Conservation (phyloP, 495 filamentous ascomycete genomes). For the Penicillium silybi region DNA sequence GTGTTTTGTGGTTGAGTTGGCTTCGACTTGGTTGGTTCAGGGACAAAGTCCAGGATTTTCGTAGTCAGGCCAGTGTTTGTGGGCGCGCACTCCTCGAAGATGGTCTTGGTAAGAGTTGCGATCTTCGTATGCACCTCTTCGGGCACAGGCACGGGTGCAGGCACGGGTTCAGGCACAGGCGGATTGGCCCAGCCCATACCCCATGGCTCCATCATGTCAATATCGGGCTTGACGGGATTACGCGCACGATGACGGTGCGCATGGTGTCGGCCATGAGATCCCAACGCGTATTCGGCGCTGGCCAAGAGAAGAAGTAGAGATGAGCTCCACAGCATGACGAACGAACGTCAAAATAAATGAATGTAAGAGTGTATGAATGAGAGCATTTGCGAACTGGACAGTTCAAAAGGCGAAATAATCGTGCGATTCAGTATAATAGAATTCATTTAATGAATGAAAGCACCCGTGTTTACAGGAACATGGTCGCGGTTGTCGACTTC, state of each 20-base stretch:
- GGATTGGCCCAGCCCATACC: slow-evolving; percentile 5
- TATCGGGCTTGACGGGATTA: slow-evolving; percentile 7
- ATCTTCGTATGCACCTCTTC: slow-evolving; percentile 19
- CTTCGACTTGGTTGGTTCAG: not conserved
- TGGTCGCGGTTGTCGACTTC: slow-evolving; percentile 7
- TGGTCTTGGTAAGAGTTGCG: slow-evolving; percentile 26
- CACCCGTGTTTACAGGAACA: not conserved
- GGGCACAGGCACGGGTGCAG: not conserved
- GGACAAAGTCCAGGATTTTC: not conserved
- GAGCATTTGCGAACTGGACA: not conserved
- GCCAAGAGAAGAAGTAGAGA: slow-evolving; percentile 19
- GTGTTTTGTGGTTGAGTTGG: not conserved
- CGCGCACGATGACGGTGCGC: slow-evolving; percentile 11
- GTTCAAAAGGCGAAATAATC: not conserved
- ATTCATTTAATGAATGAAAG: not conserved
- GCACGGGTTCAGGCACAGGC: too few species aligned
- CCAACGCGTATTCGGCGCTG: slow-evolving; percentile 18
- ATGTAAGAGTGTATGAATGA: not conserved
- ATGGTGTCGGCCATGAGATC: slow-evolving; percentile 19
- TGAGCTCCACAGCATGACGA: slow-evolving; percentile 27
- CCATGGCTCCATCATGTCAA: slow-evolving; percentile 3
- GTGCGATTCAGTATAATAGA: not conserved
- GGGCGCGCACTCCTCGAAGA: slow-evolving; percentile 16
- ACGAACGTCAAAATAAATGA: not conserved
- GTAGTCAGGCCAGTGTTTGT: slow-evolving; percentile 14